These are phyloP conservation scores for thale cress (Arabidopsis thaliana) DNA, from an alignment of 345 rosid species.

Conservation along the genomic window DNA sequence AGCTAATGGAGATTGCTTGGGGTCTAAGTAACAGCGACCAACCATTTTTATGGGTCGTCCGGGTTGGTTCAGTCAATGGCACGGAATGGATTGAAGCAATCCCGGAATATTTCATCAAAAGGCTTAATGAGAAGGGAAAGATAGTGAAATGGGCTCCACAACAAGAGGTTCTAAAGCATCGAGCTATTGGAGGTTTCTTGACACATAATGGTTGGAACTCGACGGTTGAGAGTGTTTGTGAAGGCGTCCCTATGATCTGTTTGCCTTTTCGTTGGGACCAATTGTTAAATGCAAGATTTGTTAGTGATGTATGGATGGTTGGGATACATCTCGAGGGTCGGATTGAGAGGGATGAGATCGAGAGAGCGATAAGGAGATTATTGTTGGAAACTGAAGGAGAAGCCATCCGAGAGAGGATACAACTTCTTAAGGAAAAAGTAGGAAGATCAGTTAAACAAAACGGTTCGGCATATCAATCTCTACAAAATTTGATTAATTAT, in stretches of 20 bases:
- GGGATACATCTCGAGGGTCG: slow-evolving; percentile 27
- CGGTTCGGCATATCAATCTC: slow-evolving; percentile 22
- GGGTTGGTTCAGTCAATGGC: slow-evolving; percentile 24
- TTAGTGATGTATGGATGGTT: slow-evolving; percentile 24
- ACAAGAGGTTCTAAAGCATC: slow-evolving; percentile 32
- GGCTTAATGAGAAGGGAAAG: slow-evolving; percentile 44
- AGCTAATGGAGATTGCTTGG: slow-evolving; percentile 54
- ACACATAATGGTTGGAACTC: slow-evolving; percentile 41
- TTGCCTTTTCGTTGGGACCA: slow-evolving; percentile 35
- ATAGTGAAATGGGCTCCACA: slow-evolving; percentile 45
- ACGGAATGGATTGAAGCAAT: slow-evolving; percentile 9
- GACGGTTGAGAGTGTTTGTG: slow-evolving; percentile 35
- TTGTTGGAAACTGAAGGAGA: slow-evolving; percentile 15
- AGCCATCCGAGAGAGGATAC: slow-evolving; percentile 25
- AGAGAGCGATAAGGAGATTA: slow-evolving; percentile 10
- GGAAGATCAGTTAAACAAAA: slow-evolving; percentile 12
- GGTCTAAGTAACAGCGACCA: slow-evolving; percentile 51
- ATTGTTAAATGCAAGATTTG: slow-evolving; percentile 26
- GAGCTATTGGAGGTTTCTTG: slow-evolving; percentile 34
- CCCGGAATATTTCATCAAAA: slow-evolving; percentile 35
- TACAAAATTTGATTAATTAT: slow-evolving; percentile 17
- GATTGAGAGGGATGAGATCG: slow-evolving; percentile 33
- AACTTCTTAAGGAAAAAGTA: slow-evolving; percentile 13
- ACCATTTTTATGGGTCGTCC: slow-evolving; percentile 59
- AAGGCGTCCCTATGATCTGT: slow-evolving; percentile 34